Base-by-base conservation (phyloP, 208 protist genomes). In the Acanthamoeba comandoni region DNA sequence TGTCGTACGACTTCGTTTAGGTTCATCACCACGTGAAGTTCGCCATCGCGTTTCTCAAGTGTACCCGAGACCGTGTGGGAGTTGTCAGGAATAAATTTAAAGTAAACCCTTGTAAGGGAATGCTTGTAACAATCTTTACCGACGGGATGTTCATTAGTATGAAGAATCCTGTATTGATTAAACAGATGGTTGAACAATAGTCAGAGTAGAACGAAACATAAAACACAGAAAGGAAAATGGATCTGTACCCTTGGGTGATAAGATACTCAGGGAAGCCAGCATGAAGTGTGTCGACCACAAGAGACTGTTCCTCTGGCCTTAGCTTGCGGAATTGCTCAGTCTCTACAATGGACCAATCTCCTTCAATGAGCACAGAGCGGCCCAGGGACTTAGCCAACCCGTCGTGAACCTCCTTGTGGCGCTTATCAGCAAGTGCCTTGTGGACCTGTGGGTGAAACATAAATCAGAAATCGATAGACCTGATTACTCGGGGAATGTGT, bases 321-420 rank as follows among this genome's bases (percentile, higher is more conserved):
- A 82, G 71, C 4, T 24, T 53, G 24, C 39, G 29, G 71, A 82
- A 82, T 53, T 82, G 71, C n/a, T 48, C 51, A 13, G 71, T 82
- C 24, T 82, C 71, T 13, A 82, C 71, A 19, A 82, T 19, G 51
- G 48, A 51, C 71, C 71, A 82, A 53, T 82, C 71, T 48, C 51
- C 71, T 17, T 82, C 71, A 17, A 82, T 35, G 11, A 53, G 71
- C 48, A 82, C 51, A 19, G 49, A 9, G 49, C 48, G 71, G 48
- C 48, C 71, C 19, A 82, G 48, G 2, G 48, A 58, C 5, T 22
- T 29, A 19, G 39, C 39, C 48, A 82, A 35, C 2, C 12, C 19
- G 4, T 58, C 19, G 17, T 62, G 51, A 19, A 82, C 48, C 0
- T 48, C 51, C 9, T 55, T 53, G 71, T 82, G 39, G 71, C 71